phyloP scores from a whole-genome alignment of 768 basidiomycete species.

The Mycena maculata region DNA sequence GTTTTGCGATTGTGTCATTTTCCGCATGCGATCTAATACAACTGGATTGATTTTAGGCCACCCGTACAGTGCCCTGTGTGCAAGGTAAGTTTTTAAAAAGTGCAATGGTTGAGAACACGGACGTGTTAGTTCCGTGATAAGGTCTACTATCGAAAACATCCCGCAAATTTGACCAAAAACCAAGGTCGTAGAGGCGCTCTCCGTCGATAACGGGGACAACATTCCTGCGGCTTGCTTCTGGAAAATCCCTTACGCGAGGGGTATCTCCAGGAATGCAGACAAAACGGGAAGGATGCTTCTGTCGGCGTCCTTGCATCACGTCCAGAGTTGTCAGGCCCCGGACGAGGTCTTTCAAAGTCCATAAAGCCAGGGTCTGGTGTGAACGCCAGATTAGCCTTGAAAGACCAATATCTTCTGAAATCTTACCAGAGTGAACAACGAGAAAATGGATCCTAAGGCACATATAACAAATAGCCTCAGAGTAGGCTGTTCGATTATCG shows the following conservation, averaged over 20 bases:
- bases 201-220: conserved; percentile 38
- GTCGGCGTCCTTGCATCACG: conserved; percentile 24
- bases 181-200: conserved; percentile 55
- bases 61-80: conserved; percentile 38
- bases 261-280: conserved; percentile 40
- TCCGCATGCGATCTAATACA: conserved; percentile 44
- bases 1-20: not conserved
- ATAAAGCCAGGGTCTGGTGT: conserved; percentile 44
- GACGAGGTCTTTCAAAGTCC: conserved; percentile 41
- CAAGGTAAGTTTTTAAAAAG: conserved; percentile 10
- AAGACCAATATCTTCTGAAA: not conserved
- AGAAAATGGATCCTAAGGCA: conserved; percentile 43
- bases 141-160: conserved; percentile 37
- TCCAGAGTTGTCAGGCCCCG: conserved; percentile 53
- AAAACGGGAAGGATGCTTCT: conserved; percentile 24
- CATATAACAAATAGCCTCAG: conserved; percentile 45
- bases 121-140: conserved; percentile 24
- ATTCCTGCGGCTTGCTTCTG: not conserved
- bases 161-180: conserved; percentile 44
- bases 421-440: conserved; percentile 50
- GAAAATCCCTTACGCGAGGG: no score
- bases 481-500: conserved; percentile 52
- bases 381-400: not conserved
- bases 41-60: conserved; percentile 55
- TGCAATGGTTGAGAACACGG: conserved; percentile 2